Percentiles rank a stretch among this genome's conserved stretches.
These are phyloP conservation scores for Mycena vulgaris DNA, from an alignment of 768 basidiomycete genomes.

Conservation along the genomic window DNA sequence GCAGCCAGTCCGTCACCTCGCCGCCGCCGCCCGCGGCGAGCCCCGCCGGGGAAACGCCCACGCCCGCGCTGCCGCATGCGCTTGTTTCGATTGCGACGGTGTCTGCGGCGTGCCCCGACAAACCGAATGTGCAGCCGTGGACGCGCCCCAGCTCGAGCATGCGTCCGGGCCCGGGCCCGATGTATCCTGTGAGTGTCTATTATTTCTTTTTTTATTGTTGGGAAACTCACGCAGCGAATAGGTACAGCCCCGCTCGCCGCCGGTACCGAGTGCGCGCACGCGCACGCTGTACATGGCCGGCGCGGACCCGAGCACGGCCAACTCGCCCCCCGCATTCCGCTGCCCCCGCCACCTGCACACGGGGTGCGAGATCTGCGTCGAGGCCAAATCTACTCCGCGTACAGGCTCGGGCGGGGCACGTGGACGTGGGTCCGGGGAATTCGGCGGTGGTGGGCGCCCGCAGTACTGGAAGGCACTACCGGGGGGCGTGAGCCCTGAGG, in stretches of 20 bases:
- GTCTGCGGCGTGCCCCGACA: slow-evolving; percentile 41
- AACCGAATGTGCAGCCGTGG: slow-evolving; percentile 42
- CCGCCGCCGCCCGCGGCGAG: slow-evolving; percentile 4
- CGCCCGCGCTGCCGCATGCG: slow-evolving; percentile 31
- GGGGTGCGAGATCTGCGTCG: slow-evolving; percentile 84
- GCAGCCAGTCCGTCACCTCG: slow-evolving; percentile 43
- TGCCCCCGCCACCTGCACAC: slow-evolving; percentile 84
- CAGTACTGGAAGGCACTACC: slow-evolving; percentile 53
- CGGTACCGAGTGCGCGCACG: slow-evolving; percentile 57
- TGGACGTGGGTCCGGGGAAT: slow-evolving; percentile 37
- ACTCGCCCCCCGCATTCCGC: slow-evolving; percentile 73
- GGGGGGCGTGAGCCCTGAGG: slow-evolving; percentile 52
- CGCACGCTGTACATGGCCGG: slow-evolving; percentile 71
- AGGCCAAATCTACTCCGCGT: slow-evolving; percentile 61
- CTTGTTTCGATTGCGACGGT: slow-evolving; percentile 33
- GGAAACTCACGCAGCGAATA: too few species aligned
- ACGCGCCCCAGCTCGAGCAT: slow-evolving; percentile 38
- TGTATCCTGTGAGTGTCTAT: slow-evolving; percentile 35
- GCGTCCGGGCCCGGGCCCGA: slow-evolving; percentile 38
- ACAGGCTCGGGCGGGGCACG: slow-evolving; percentile 40
- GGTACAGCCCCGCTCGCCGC: slow-evolving; percentile 39
- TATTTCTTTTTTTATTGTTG: too few species aligned
- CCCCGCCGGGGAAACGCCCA: slow-evolving; percentile 17
- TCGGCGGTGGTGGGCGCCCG: slow-evolving; percentile 19
- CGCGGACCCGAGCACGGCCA: slow-evolving; percentile 72